Conservation (phyloP, 164 flowering plant species). For the Saururus chinensis region DNA sequence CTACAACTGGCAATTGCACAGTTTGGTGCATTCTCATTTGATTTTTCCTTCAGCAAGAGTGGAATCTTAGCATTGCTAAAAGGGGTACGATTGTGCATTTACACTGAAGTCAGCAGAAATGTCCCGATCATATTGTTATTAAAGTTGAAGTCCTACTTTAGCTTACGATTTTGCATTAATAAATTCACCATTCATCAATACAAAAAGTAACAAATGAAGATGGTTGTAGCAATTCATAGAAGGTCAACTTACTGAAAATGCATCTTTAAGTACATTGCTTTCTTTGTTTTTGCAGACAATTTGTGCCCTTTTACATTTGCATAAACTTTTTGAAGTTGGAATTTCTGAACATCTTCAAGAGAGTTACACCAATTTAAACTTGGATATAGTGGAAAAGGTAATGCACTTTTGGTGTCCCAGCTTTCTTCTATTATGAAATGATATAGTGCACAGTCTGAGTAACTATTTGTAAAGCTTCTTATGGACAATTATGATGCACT, state of each 20-base stretch:
- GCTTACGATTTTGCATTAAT: too few species aligned
- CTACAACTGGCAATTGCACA: too few species aligned
- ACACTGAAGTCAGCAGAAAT: too few species aligned
- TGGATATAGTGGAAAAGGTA: conserved; percentile 75
- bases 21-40: too few species aligned
- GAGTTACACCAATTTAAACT: conserved; percentile 32
- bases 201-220: too few species aligned
- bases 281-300: conserved; percentile 42
- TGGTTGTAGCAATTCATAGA: too few species aligned
- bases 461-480: background rate
- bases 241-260: background rate
- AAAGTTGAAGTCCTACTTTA: too few species aligned
- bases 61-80: too few species aligned
- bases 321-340: conserved; percentile 84
- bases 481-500: background rate
- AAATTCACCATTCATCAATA: too few species aligned
- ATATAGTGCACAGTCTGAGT: background rate
- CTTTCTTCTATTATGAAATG: background rate
- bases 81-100: too few species aligned
- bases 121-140: too few species aligned
- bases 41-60: too few species aligned
- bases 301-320: conserved; percentile 67
- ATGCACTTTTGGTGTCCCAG: background rate
- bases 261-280: background rate
- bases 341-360: conserved; percentile 61